Percentiles rank a stretch among this genome's conserved stretches.
These are phyloP conservation scores for Saccharomyces hybrid DNA, from an alignment of 1,139 yeast species.

Conservation along the genomic window DNA sequence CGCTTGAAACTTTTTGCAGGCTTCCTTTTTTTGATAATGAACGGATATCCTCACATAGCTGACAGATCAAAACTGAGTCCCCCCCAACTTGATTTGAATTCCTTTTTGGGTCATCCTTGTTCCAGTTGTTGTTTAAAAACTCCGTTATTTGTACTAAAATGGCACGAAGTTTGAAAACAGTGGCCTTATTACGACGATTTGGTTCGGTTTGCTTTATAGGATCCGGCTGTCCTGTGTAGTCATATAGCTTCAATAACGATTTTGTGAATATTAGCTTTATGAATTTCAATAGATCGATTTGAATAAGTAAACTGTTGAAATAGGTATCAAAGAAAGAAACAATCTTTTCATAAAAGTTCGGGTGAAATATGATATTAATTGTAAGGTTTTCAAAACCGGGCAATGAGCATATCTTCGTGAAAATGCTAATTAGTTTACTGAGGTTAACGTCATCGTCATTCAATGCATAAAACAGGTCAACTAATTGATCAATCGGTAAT, in stretches of 20 bases:
- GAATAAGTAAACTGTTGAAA: slow-evolving; percentile 27
- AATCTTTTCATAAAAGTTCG: slow-evolving; percentile 16
- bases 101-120: slow-evolving; percentile 4
- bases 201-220: background rate
- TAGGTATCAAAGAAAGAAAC: slow-evolving; percentile 23
- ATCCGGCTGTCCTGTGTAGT: background rate
- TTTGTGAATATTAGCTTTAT: slow-evolving; percentile 22
- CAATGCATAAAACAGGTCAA: slow-evolving; percentile 16
- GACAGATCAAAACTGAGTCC: slow-evolving; percentile 29
- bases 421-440: slow-evolving; percentile 23
- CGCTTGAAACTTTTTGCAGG: background rate
- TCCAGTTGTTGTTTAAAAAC: slow-evolving; percentile 21
- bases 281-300: slow-evolving; percentile 30
- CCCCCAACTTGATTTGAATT: slow-evolving; percentile 26
- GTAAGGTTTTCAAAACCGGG: slow-evolving; percentile 18
- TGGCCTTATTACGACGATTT: background rate
- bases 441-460: slow-evolving; percentile 21
- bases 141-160: slow-evolving; percentile 2
- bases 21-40: background rate
- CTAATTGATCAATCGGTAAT: slow-evolving; percentile 8
- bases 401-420: slow-evolving; percentile 21
- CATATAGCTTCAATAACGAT: slow-evolving; percentile 8
- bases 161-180: background rate
- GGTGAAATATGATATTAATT: slow-evolving; percentile 13
- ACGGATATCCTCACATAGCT: slow-evolving; percentile 27